Conservation (phyloP, 1,284 basidiomycete genomes). For the Marasmius oreades region DNA sequence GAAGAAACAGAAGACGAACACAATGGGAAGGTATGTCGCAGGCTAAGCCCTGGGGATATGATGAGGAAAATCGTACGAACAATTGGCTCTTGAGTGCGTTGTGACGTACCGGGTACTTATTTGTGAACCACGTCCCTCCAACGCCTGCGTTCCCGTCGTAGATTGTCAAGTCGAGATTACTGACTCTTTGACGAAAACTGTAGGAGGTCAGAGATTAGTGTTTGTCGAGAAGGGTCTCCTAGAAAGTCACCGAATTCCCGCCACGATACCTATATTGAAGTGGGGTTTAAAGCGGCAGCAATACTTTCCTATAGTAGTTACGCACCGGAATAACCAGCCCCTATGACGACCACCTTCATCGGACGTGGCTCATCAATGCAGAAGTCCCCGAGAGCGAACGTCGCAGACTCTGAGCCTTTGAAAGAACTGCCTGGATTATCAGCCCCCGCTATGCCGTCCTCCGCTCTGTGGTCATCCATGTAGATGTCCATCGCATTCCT, state of each 20-base stretch:
- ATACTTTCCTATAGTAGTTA: neutral
- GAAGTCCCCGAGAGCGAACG: conserved; percentile 30
- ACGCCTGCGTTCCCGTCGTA: conserved; percentile 58
- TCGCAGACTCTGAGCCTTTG: neutral
- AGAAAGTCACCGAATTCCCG: conserved; percentile 43
- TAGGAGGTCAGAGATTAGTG: neutral
- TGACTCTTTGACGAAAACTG: conserved; percentile 52
- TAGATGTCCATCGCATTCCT: neutral
- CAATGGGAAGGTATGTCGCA: conserved; percentile 57
- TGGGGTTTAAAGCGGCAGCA: neutral
- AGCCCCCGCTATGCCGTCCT: neutral
- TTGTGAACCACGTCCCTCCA: conserved; percentile 55
- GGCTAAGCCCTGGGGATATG: conserved; percentile 37
- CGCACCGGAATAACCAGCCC: conserved; percentile 49
- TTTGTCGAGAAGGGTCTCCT: neutral
- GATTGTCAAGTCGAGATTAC: conserved; percentile 52
- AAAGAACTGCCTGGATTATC: neutral
- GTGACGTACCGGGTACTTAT: conserved; percentile 34
- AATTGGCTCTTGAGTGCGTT: neutral
- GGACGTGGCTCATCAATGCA: conserved; percentile 46
- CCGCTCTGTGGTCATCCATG: neutral
- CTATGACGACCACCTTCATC: conserved; percentile 47
- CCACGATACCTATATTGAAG: conserved; percentile 41
- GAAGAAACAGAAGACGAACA: conserved; percentile 23
- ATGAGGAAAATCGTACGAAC: neutral